A percentile compares a stretch with the other conserved stretches of the same genome.
Conservation (phyloP, 176 grass and related monocot genomes). For the Raddia guianensis region DNA sequence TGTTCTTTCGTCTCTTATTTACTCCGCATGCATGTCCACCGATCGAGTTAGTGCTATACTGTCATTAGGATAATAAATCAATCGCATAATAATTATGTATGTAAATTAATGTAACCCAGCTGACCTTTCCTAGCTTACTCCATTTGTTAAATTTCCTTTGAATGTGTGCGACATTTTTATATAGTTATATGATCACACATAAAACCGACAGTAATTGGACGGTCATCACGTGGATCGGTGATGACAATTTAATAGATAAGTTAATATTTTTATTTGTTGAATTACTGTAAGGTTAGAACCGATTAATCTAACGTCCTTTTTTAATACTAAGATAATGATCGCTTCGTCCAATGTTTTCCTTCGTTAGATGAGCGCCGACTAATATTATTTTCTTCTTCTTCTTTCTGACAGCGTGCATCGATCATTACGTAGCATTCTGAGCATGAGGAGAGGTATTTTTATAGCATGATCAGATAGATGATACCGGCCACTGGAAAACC, state of each 20-base stretch:
- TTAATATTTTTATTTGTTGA: no score
- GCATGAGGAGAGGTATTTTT: background rate
- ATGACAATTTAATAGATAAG: no score
- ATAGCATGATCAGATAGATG: no score
- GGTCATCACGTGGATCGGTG: no score
- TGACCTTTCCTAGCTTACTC: background rate
- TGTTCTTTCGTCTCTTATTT: background rate
- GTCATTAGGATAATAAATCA: background rate
- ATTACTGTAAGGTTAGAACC: no score
- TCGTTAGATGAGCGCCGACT: background rate
- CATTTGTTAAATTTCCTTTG: background rate
- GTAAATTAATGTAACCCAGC: background rate
- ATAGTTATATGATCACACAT: background rate
- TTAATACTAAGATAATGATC: background rate
- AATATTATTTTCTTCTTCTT: background rate
- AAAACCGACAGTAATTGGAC: background rate
- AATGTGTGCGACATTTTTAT: background rate
- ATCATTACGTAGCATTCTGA: slow-evolving; percentile 25
- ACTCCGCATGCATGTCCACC: background rate
- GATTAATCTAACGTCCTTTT: background rate
- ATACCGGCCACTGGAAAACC: slow-evolving; percentile 25
- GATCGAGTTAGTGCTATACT: background rate
- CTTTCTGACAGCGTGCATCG: slow-evolving; percentile 26
- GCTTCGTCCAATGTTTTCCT: background rate
- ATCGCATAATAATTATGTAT: no score